phyloP scores from a whole-genome alignment of 1,284 basidiomycete genomes.

The Malassezia brasiliensis region DNA sequence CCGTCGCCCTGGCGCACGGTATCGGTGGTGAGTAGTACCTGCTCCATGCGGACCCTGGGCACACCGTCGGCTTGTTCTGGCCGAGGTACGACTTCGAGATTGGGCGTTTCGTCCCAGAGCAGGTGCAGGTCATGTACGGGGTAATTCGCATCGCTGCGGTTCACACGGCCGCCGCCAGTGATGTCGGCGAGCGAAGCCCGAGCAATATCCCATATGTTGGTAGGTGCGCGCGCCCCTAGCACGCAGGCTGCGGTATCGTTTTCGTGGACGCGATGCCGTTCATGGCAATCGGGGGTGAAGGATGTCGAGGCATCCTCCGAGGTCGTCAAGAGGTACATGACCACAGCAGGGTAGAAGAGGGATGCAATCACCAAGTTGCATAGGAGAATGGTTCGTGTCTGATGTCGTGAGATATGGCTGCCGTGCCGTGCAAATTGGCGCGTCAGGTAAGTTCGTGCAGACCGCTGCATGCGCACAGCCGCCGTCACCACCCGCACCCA shows the following conservation, averaged over 20 bases:
- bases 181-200: slow-evolving; percentile 11
- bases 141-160: slow-evolving; percentile 5
- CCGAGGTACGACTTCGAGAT: slow-evolving; percentile 3
- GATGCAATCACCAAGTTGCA: slow-evolving; percentile 90
- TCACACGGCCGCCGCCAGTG: not conserved
- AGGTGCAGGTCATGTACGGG: slow-evolving; percentile 38
- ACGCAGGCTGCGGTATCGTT: not conserved
- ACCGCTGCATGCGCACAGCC: not conserved
- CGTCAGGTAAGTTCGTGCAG: not conserved
- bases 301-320: slow-evolving; percentile 10
- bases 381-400: slow-evolving; percentile 84
- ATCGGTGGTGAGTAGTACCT: slow-evolving; percentile 43
- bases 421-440: slow-evolving; percentile 23
- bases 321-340: slow-evolving; percentile 37
- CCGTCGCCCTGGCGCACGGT: slow-evolving; percentile 34
- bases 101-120: slow-evolving; percentile 42
- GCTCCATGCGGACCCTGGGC: slow-evolving; percentile 28
- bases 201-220: slow-evolving; percentile 15
- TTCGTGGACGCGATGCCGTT: not conserved
- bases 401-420: slow-evolving; percentile 53
- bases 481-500: not conserved
- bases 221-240: slow-evolving; percentile 5
- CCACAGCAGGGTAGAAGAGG: slow-evolving; percentile 59
- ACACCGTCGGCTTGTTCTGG: slow-evolving; percentile 4
- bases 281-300: not conserved